Conservation (phyloP, 2,329 filamentous ascomycete species). For the Alternaria tenuissima region DNA sequence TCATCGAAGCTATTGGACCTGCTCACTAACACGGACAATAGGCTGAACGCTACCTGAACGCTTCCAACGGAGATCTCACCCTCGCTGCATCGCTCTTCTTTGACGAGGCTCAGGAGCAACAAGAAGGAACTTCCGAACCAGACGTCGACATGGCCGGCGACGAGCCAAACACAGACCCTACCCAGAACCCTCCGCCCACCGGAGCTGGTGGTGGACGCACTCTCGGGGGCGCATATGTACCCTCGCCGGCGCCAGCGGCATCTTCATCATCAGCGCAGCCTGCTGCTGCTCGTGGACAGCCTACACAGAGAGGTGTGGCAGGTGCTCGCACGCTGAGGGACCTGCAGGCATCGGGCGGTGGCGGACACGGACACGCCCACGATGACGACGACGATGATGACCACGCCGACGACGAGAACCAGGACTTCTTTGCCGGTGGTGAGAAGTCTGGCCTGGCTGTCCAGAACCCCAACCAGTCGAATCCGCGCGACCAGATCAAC, state of each 20-base stretch:
- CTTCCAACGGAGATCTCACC: constrained; percentile 57
- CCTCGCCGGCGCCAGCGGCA: constrained; percentile 31
- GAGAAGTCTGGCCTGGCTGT: constrained; percentile 82
- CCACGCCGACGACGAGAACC: constrained; percentile 65
- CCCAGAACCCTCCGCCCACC: constrained; percentile 31
- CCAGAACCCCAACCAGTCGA: constrained; percentile 66
- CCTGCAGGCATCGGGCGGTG: constrained; percentile 55
- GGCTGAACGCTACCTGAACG: constrained; percentile 56
- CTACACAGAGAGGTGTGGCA: constrained; percentile 38
- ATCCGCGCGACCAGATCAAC: constrained; percentile 59
- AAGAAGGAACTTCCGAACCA: constrained; percentile 29
- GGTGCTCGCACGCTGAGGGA: constrained; percentile 56
- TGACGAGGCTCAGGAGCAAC: constrained; percentile 43
- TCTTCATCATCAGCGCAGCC: constrained; percentile 22
- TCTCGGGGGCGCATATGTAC: constrained; percentile 47
- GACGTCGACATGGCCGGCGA: constrained; percentile 49
- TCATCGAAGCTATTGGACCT: constrained; percentile 33
- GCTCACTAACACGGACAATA: constrained; percentile 40
- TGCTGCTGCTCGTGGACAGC: constrained; percentile 32
- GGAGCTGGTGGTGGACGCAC: constrained; percentile 48
- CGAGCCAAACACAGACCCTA: constrained; percentile 33
- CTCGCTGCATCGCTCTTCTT: constrained; percentile 57
- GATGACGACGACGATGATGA: constrained; percentile 64
- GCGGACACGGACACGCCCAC: constrained; percentile 55
- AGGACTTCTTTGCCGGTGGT: constrained; percentile 81